Percentiles rank a stretch among this genome's conserved stretches.
Evolutionary conservation across 257 asterid genomes (phyloP).

Genomic region (Marsdenia floribunda): DNA sequence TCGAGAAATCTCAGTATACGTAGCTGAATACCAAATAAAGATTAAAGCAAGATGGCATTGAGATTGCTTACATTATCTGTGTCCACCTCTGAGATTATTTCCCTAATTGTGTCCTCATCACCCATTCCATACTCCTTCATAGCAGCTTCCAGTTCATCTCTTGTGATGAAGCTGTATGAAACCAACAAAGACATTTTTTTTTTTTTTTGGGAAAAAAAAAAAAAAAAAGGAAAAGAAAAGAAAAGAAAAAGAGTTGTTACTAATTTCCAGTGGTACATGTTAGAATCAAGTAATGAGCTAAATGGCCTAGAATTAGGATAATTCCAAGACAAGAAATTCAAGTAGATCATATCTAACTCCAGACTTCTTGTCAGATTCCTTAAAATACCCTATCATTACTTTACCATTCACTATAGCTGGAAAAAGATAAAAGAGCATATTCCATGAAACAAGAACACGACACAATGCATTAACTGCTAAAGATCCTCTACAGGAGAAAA

Average conservation of each 20-base stretch:
- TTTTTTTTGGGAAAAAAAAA: no score
- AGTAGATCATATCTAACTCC: background rate
- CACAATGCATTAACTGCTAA: background rate
- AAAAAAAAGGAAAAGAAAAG: no score
- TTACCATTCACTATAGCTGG: no score
- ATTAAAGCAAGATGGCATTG: background rate
- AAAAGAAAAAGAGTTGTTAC: background rate
- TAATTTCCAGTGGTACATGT: background rate
- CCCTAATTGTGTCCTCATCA: conserved; percentile 66
- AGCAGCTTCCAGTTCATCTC: conserved; percentile 72
- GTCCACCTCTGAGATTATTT: conserved; percentile 80
- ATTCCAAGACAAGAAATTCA: background rate
- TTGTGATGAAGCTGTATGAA: conserved; percentile 57
- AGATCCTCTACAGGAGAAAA: background rate
- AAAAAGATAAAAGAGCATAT: background rate
- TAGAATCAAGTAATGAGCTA: background rate
- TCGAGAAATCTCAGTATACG: background rate
- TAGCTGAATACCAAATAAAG: background rate
- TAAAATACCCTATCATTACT: background rate
- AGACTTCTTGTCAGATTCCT: background rate
- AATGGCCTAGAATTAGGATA: background rate
- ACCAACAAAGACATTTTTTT: no score
- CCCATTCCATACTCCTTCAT: conserved; percentile 90
- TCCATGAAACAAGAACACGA: background rate
- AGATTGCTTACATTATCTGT: conserved; percentile 71